A percentile compares a stretch with the other conserved stretches of the same genome.
Conservation (phyloP, 2,329 filamentous ascomycete species). For the Sphaerulina populicola region DNA sequence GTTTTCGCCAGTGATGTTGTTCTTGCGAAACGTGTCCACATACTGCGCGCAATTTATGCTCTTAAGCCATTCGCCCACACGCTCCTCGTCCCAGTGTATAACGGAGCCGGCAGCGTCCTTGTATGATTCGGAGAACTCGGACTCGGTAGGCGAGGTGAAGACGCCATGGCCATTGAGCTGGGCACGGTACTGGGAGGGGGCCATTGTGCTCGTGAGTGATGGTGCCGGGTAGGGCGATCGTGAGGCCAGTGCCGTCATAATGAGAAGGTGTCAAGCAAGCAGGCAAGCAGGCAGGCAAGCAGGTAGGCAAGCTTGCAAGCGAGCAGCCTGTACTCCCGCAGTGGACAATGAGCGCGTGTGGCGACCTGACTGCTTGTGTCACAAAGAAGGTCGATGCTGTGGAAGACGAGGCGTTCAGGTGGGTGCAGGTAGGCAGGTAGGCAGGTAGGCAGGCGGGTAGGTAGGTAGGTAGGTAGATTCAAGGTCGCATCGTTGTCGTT, state of each 20-base stretch:
- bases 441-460: background rate
- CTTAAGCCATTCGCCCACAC: conserved; percentile 81
- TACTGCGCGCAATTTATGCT: conserved; percentile 92
- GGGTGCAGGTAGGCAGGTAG: background rate
- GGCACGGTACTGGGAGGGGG: conserved; percentile 24
- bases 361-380: conserved; percentile 6
- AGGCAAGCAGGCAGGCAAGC: background rate
- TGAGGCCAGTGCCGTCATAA: conserved; percentile 70
- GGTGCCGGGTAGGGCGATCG: conserved; percentile 61
- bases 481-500: background rate
- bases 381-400: conserved; percentile 11
- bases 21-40: conserved; percentile 76
- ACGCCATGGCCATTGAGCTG: conserved; percentile 30
- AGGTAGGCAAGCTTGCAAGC: background rate
- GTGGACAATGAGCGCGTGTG: conserved; percentile 8
- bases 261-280: conserved; percentile 4
- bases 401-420: conserved; percentile 4
- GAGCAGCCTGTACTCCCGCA: background rate
- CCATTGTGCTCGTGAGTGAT: conserved; percentile 22
- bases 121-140: conserved; percentile 73
- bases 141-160: conserved; percentile 80
- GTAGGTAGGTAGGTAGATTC: conserved; percentile 6
- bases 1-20: conserved; percentile 97
- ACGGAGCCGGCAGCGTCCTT: conserved; percentile 41
- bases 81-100: conserved; percentile 79